phyloP scores from a whole-genome alignment of 116 monocot genomes.

The Papilionanthe hybrid region DNA sequence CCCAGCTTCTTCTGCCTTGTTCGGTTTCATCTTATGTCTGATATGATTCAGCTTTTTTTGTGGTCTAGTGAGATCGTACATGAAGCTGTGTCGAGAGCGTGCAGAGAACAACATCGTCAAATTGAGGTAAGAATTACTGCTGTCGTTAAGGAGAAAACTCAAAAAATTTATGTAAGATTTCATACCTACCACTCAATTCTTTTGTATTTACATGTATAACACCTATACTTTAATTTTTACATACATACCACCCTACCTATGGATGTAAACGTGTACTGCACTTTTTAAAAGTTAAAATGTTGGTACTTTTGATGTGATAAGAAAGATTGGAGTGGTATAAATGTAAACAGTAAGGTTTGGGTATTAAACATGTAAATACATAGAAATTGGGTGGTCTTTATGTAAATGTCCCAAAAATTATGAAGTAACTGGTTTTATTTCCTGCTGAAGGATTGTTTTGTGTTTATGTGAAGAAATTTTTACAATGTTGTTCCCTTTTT shows the following conservation, averaged over 20 bases:
- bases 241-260: no score
- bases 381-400: no score
- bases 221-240: no score
- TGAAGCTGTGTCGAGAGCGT: slow-evolving; percentile 74
- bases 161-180: no score
- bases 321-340: no score
- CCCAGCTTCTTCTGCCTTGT: not conserved
- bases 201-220: no score
- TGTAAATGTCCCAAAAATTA: not conserved
- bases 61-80: slow-evolving; percentile 75
- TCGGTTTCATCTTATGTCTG: slow-evolving; percentile 5
- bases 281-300: no score
- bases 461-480: not conserved
- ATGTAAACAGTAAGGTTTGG: no score
- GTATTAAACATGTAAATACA: no score
- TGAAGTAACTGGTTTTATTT: not conserved
- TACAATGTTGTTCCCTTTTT: not conserved
- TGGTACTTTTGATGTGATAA: no score
- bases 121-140: slow-evolving; percentile 46
- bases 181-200: no score
- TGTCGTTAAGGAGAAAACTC: not conserved
- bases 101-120: slow-evolving; percentile 90
- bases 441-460: not conserved
- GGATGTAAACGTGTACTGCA: no score
- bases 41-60: not conserved